phyloP scores from a whole-genome alignment of 257 asterid genomes.

The Eustoma russellianum region DNA sequence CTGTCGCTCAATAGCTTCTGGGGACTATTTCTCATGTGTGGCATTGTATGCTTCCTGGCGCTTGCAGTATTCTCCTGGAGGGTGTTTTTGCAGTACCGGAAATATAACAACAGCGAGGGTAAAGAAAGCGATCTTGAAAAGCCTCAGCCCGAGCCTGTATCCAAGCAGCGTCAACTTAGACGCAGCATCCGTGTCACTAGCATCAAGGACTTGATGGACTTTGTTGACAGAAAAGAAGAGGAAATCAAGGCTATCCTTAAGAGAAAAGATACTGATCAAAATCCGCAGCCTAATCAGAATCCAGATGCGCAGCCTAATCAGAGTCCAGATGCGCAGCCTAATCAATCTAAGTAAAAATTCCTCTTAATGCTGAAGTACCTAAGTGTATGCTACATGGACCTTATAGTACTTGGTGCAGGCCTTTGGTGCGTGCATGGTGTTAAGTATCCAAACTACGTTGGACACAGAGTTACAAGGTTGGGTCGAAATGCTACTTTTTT shows the following conservation, averaged over 20 bases:
- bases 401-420: no score
- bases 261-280: constrained; percentile 36
- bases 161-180: constrained; percentile 15
- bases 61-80: constrained; percentile 38
- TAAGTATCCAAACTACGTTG: no score
- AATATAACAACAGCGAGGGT: constrained; percentile 29
- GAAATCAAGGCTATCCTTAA: constrained; percentile 56
- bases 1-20: constrained; percentile 26
- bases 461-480: no score
- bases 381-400: no score
- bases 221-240: constrained; percentile 66
- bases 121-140: constrained; percentile 30
- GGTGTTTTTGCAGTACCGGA: constrained; percentile 52
- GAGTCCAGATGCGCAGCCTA: constrained; percentile 28
- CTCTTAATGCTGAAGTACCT: no score
- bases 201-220: constrained; percentile 48
- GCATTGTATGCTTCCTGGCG: constrained; percentile 32
- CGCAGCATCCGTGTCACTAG: constrained; percentile 35
- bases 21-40: constrained; percentile 59
- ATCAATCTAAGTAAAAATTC: constrained; percentile 4
- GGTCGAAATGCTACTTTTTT: no score
- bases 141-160: constrained; percentile 7
- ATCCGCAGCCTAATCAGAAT: constrained; percentile 19
- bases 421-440: no score
- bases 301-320: constrained; percentile 31